Evolutionary conservation across 2,329 filamentous ascomycete genomes (phyloP).

Genomic region (Colletotrichum euphorbiae): DNA sequence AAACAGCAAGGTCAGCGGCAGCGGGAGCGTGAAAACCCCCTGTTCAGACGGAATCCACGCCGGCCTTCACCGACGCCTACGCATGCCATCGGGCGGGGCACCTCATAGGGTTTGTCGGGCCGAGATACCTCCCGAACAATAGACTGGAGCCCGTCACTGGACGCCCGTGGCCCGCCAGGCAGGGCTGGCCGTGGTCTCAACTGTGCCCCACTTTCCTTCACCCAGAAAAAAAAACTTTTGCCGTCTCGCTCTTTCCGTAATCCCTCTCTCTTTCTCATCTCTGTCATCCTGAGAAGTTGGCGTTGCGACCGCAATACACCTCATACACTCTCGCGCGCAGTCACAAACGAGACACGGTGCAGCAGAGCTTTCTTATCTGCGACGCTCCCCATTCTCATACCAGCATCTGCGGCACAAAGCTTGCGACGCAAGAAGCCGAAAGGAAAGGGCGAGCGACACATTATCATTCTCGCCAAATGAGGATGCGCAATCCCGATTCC

Average conservation of each 20-base stretch:
- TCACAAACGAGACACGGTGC: not conserved
- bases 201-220: not conserved
- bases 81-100: not conserved
- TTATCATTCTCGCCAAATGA: constrained; percentile 17
- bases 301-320: constrained; percentile 7
- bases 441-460: not conserved
- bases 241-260: not conserved
- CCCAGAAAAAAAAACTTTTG: constrained; percentile 20
- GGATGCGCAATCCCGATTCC: constrained; percentile 23
- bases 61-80: constrained; percentile 9
- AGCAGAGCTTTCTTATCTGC: not conserved
- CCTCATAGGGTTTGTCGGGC: constrained; percentile 20
- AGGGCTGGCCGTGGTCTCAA: no score
- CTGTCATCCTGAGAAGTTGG: not conserved
- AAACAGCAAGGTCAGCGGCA: not conserved
- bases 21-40: constrained; percentile 7
- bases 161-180: no score
- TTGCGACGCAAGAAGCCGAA: not conserved
- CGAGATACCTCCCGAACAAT: constrained; percentile 30
- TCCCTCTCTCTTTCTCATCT: not conserved
- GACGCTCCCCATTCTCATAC: constrained; percentile 18
- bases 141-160: not conserved
- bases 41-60: not conserved
- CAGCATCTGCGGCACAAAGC: not conserved
- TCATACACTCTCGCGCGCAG: not conserved